phyloP scores from a whole-genome alignment of 257 asterid genomes.

The Solanum piurae region DNA sequence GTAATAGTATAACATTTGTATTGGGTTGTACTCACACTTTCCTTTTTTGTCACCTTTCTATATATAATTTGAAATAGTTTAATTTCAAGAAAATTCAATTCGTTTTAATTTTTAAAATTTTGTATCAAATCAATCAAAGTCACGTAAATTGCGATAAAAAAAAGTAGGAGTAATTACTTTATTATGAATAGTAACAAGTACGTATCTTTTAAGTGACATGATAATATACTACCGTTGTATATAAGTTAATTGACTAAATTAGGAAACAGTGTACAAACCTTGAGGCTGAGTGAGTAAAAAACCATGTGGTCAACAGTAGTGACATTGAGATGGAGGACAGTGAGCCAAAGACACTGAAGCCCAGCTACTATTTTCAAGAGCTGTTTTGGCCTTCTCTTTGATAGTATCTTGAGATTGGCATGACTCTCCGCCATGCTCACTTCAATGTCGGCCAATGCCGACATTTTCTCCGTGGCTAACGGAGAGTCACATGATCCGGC shows the following conservation, averaged over 20 bases:
- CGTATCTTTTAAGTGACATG: not conserved
- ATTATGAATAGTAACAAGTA: not conserved
- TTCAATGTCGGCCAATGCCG: slow-evolving; percentile 28
- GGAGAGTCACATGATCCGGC: not conserved
- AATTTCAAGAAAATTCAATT: not conserved
- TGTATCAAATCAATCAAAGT: not conserved
- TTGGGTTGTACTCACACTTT: not conserved
- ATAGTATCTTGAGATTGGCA: slow-evolving; percentile 33
- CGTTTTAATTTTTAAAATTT: not conserved
- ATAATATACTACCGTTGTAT: not conserved
- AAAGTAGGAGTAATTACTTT: not conserved
- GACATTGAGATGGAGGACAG: slow-evolving; percentile 32
- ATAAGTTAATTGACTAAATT: not conserved
- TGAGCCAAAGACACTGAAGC: slow-evolving; percentile 31
- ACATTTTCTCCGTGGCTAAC: not conserved
- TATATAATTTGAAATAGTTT: no score
- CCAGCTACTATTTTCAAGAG: slow-evolving; percentile 33
- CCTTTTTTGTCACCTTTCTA: not conserved
- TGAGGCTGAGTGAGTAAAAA: slow-evolving; percentile 30
- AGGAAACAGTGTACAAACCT: slow-evolving; percentile 9
- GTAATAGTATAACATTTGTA: not conserved
- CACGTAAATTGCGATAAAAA: not conserved
- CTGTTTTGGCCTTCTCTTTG: slow-evolving; percentile 28
- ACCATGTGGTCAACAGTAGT: slow-evolving; percentile 31
- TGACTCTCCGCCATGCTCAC: slow-evolving; percentile 42